These are phyloP conservation scores for Geranium rotundifolium DNA, from an alignment of 345 rosid genomes.

Conservation along the genomic window DNA sequence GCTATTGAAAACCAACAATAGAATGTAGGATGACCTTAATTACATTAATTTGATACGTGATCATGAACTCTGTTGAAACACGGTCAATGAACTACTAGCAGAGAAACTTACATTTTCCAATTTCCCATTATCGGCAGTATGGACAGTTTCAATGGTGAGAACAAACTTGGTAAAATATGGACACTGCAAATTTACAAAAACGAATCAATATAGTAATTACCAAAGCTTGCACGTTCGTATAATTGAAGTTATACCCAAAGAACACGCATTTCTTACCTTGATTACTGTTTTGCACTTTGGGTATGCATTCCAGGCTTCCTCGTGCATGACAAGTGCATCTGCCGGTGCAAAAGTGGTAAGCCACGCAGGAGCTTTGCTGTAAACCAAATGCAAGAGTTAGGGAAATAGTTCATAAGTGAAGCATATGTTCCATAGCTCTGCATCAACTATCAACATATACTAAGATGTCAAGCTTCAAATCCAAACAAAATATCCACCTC, in stretches of 20 bases:
- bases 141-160: slow-evolving; percentile 54
- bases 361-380: slow-evolving; percentile 71
- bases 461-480: not conserved
- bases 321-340: slow-evolving; percentile 58
- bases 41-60: not conserved
- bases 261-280: slow-evolving; percentile 32
- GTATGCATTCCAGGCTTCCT: slow-evolving; percentile 70
- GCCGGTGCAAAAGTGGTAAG: slow-evolving; percentile 47
- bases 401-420: not conserved
- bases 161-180: slow-evolving; percentile 56
- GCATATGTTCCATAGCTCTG: not conserved
- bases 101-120: slow-evolving; percentile 50
- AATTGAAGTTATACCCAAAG: not conserved
- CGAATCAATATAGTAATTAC: not conserved
- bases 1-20: slow-evolving; percentile 6
- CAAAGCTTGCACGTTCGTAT: not conserved
- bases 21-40: not conserved
- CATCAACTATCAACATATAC: not conserved
- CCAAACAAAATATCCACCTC: not conserved
- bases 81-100: not conserved
- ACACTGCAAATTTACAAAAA: slow-evolving; percentile 37
- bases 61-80: not conserved
- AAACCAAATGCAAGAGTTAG: slow-evolving; percentile 8
- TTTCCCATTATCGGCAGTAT: slow-evolving; percentile 43
- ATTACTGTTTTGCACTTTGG: slow-evolving; percentile 76